A percentile compares a stretch with the other conserved stretches of the same genome.
phyloP scores from a whole-genome alignment of 2,329 filamentous ascomycete species.

The Neurospora crassa region DNA sequence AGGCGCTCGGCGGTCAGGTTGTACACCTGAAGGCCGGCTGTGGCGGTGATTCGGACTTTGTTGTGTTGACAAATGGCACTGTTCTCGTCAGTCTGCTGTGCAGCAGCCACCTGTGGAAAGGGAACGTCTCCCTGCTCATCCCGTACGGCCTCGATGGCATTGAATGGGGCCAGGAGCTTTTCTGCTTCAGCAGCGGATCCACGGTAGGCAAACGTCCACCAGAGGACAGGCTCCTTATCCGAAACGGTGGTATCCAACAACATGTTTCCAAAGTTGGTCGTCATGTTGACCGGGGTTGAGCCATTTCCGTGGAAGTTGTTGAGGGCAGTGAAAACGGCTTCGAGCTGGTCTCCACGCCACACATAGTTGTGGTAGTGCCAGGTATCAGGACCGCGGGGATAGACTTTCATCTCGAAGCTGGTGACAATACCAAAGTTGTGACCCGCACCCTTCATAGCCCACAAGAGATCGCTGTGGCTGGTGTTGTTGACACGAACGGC shows the following conservation, averaged over 20 bases:
- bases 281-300: background rate
- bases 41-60: conserved; percentile 2
- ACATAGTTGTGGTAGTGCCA: conserved; percentile 6
- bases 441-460: conserved; percentile 4
- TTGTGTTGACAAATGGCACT: conserved; percentile 1
- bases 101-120: background rate
- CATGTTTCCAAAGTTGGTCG: background rate
- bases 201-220: conserved; percentile 4
- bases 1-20: conserved; percentile 17
- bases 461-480: conserved; percentile 1
- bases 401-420: conserved; percentile 1
- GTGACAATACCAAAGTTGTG: conserved; percentile 10
- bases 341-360: conserved; percentile 2
- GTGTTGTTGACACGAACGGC: conserved; percentile 1
- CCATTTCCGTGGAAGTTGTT: conserved; percentile 4
- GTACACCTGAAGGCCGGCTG: conserved; percentile 14
- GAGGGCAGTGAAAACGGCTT: background rate
- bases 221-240: background rate
- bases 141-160: background rate
- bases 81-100: background rate
- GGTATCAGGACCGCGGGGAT: conserved; percentile 2
- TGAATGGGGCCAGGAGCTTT: background rate
- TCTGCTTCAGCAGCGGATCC: background rate
- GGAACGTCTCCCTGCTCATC: background rate
- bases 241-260: background rate